These are phyloP conservation scores for Candida sojae DNA, from an alignment of 1,139 yeast genomes.

Conservation along the genomic window DNA sequence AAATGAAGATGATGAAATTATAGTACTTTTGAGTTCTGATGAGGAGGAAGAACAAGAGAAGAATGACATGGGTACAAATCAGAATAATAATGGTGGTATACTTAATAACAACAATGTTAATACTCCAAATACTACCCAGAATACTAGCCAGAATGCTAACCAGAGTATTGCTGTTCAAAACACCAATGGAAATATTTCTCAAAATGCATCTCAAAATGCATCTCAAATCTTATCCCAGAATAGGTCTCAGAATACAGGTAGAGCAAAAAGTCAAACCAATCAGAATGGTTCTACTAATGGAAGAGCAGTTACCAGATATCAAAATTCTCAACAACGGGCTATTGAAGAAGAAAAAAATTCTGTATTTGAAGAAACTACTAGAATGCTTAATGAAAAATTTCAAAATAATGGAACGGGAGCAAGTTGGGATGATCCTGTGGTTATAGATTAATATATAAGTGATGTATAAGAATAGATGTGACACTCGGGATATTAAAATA, in stretches of 20 bases:
- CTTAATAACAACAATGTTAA: neutral
- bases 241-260: too few species aligned
- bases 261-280: too few species aligned
- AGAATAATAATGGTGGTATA: neutral
- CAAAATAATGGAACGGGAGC: conserved; percentile 7
- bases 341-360: neutral
- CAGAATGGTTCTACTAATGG: neutral
- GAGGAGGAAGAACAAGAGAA: conserved; percentile 19
- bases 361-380: neutral
- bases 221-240: neutral
- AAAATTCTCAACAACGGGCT: neutral
- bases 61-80: neutral
- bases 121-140: neutral
- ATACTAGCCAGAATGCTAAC: neutral
- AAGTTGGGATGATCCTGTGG: conserved; percentile 14
- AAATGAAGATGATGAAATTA: conserved; percentile 23
- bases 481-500: too few species aligned
- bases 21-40: conserved; percentile 25
- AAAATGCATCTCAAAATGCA: neutral
- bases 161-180: neutral
- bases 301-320: neutral
- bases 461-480: neutral
- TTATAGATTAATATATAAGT: conserved; percentile 1
- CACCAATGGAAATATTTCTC: neutral
- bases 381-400: neutral